phyloP scores from a whole-genome alignment of 306 rosid species.

The Erythrophleum fordii region DNA sequence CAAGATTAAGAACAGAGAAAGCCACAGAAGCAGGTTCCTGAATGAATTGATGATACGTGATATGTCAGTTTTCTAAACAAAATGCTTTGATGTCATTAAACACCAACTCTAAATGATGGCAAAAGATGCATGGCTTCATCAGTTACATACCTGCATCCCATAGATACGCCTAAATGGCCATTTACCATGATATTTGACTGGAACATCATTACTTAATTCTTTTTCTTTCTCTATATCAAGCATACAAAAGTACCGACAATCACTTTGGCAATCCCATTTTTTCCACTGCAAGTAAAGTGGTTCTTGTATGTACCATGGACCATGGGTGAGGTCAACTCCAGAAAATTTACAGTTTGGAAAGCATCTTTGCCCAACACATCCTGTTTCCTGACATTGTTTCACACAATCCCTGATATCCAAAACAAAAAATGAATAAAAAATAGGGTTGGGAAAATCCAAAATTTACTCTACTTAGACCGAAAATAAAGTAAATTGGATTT shows the following conservation, averaged over 20 bases:
- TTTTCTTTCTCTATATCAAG: constrained; percentile 67
- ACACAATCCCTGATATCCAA: constrained; percentile 60
- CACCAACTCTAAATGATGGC: constrained; percentile 25
- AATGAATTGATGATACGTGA: constrained; percentile 28
- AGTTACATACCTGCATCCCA: constrained; percentile 74
- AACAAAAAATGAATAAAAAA: constrained; percentile 1
- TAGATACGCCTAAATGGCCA: constrained; percentile 74
- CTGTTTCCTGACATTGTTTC: constrained; percentile 65
- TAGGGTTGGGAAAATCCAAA: background rate
- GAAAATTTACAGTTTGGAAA: constrained; percentile 67
- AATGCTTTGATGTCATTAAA: constrained; percentile 15
- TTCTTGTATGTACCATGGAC: constrained; percentile 65
- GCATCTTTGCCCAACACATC: constrained; percentile 63
- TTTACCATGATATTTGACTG: constrained; percentile 82
- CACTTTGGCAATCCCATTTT: constrained; percentile 65
- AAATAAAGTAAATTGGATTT: background rate
- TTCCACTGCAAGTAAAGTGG: constrained; percentile 68
- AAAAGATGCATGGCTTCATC: constrained; percentile 8
- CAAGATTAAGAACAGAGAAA: constrained; percentile 75
- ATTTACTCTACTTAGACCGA: background rate
- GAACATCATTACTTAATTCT: constrained; percentile 48
- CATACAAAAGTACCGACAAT: constrained; percentile 77
- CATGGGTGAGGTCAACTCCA: constrained; percentile 38
- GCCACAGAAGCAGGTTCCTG: constrained; percentile 84
- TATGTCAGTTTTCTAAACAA: constrained; percentile 32